These are phyloP conservation scores for Rosa multiflora DNA, from an alignment of 306 rosid species.

Conservation along the genomic window DNA sequence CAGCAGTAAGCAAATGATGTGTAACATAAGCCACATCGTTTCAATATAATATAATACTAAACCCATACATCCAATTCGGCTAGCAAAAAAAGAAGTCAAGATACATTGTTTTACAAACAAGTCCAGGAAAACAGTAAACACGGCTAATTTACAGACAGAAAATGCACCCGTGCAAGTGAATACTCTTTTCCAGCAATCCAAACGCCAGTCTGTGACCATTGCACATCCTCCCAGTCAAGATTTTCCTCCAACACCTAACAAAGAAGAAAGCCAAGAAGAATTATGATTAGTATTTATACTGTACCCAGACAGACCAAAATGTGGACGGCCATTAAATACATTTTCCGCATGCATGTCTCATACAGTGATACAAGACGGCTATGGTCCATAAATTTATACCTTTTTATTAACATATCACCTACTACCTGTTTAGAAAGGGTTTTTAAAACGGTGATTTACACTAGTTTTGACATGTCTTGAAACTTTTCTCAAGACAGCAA, in stretches of 20 bases:
- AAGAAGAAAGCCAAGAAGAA: not conserved
- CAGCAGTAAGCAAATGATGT: not conserved
- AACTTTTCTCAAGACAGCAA: not conserved
- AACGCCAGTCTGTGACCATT: constrained; percentile 96
- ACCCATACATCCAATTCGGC: not conserved
- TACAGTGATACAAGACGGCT: not conserved
- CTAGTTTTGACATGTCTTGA: not conserved
- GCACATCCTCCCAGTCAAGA: constrained; percentile 97
- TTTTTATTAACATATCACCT: not conserved
- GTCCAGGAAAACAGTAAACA: not conserved
- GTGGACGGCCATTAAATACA: not conserved
- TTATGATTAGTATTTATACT: not conserved
- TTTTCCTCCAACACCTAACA: constrained; percentile 83
- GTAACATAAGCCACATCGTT: not conserved
- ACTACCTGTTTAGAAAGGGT: not conserved
- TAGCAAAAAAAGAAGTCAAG: not conserved
- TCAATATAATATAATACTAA: not conserved
- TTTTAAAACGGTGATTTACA: not conserved
- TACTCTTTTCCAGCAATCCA: constrained; percentile 94
- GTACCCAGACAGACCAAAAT: not conserved
- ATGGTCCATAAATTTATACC: not conserved
- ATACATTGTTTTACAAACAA: not conserved
- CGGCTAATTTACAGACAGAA: constrained; percentile 63
- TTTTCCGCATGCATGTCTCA: not conserved
- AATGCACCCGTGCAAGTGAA: constrained; percentile 92